A percentile compares a stretch with the other conserved stretches of the same genome.
Conservation (phyloP, 1,284 basidiomycete species). For the Naganishia liquefaciens region DNA sequence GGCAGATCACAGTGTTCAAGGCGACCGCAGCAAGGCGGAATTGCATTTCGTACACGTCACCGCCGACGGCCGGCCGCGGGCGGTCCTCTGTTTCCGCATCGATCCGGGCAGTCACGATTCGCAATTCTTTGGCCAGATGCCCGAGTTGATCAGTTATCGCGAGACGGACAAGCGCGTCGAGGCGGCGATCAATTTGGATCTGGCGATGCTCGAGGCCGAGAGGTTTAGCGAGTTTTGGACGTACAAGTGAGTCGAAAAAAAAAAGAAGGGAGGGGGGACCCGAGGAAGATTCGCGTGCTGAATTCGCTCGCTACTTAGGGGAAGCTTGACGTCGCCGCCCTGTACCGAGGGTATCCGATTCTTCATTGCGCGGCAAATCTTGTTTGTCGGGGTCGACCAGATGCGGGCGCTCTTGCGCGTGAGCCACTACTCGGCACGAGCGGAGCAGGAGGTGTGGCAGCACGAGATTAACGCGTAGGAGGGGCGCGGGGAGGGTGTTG, state of each 20-base stretch:
- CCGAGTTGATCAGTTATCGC: slow-evolving; percentile 33
- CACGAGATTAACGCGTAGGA: slow-evolving; percentile 38
- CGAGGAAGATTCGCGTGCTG: background rate
- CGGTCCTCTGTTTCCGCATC: slow-evolving; percentile 37
- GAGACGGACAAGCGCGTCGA: slow-evolving; percentile 30
- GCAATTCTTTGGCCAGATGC: slow-evolving; percentile 34
- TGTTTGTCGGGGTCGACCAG: slow-evolving; percentile 37
- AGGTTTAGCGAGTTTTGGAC: slow-evolving; percentile 37
- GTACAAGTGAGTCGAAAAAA: slow-evolving; percentile 34
- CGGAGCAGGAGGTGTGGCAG: slow-evolving; percentile 38
- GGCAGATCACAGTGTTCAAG: slow-evolving; percentile 36
- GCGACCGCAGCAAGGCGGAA: slow-evolving; percentile 36
- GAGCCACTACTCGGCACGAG: slow-evolving; percentile 36
- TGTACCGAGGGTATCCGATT: slow-evolving; percentile 40
- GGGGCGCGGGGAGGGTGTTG: background rate
- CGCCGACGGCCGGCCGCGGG: slow-evolving; percentile 33
- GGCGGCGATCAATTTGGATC: slow-evolving; percentile 26
- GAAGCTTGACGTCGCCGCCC: slow-evolving; percentile 36
- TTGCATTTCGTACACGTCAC: slow-evolving; percentile 38
- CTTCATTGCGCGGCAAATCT: slow-evolving; percentile 37
- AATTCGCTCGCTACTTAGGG: background rate
- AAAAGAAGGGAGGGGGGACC: too few species aligned
- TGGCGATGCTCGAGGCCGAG: slow-evolving; percentile 33
- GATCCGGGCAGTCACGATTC: slow-evolving; percentile 37
- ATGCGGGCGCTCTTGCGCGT: slow-evolving; percentile 36